A percentile compares a stretch with the other conserved stretches of the same genome.
phyloP scores from a whole-genome alignment of 768 basidiomycete species.

The Daedalea quercina region DNA sequence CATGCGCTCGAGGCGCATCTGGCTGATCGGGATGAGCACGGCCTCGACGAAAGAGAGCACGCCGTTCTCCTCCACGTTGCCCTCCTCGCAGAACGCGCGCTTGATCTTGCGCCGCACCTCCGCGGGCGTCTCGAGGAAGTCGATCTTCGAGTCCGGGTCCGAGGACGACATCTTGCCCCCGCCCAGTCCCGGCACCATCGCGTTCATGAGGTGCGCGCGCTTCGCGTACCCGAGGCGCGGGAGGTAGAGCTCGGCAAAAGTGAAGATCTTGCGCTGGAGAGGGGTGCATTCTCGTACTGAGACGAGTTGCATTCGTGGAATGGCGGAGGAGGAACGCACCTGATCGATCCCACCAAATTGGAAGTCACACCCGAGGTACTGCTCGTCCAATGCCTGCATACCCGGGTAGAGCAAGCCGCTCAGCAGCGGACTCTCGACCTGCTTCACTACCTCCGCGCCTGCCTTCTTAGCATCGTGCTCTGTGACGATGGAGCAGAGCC shows the following conservation, averaged over 20 bases:
- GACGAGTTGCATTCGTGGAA: not conserved
- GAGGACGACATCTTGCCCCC: slow-evolving; percentile 99
- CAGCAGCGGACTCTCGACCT: slow-evolving; percentile 85
- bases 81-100: slow-evolving; percentile 90
- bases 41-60: slow-evolving; percentile 78
- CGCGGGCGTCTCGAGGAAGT: slow-evolving; percentile 87
- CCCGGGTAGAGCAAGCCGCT: slow-evolving; percentile 95
- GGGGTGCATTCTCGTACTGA: not conserved
- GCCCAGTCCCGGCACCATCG: slow-evolving; percentile 91
- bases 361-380: slow-evolving; percentile 93
- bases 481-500: slow-evolving; percentile 82
- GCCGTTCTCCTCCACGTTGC: slow-evolving; percentile 83
- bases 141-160: slow-evolving; percentile 96
- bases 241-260: slow-evolving; percentile 93
- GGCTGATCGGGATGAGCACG: slow-evolving; percentile 83
- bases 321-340: slow-evolving; percentile 42
- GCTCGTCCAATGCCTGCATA: slow-evolving; percentile 93
- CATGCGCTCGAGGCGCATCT: slow-evolving; percentile 58
- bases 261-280: slow-evolving; percentile 96
- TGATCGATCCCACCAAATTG: slow-evolving; percentile 98
- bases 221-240: slow-evolving; percentile 89
- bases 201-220: slow-evolving; percentile 96
- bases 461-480: slow-evolving; percentile 98
- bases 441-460: slow-evolving; percentile 98
- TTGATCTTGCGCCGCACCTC: slow-evolving; percentile 86